These are phyloP conservation scores for Galerina sulciceps DNA, from an alignment of 768 basidiomycete species.

Conservation along the genomic window DNA sequence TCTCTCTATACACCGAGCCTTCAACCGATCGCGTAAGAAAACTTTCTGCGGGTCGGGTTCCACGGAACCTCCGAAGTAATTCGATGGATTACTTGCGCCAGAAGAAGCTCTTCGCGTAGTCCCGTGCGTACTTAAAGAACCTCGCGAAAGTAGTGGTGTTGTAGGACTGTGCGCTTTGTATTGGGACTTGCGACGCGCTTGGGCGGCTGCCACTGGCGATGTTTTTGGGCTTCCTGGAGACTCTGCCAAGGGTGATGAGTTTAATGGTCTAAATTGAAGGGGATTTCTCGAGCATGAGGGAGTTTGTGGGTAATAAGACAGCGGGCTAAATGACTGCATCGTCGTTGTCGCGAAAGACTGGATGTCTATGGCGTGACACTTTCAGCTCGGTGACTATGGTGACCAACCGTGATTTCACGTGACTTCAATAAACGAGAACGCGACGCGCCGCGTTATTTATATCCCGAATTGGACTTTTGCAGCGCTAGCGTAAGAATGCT, in stretches of 20 bases:
- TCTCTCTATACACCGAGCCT: conserved; percentile 64
- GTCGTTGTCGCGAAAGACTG: neutral
- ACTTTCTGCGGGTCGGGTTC: conserved; percentile 48
- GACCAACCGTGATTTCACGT: conserved; percentile 4
- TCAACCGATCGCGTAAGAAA: conserved; percentile 64
- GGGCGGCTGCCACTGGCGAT: conserved; percentile 49
- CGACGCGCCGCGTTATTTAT: neutral
- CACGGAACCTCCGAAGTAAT: neutral
- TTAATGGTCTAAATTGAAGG: conserved; percentile 38
- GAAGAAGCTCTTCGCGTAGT: conserved; percentile 3
- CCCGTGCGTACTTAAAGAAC: neutral
- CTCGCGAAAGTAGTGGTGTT: conserved; percentile 18
- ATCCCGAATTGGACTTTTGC: too few relatives aligned
- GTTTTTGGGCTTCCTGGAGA: conserved; percentile 41
- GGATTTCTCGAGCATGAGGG: conserved; percentile 33
- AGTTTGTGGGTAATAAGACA: conserved; percentile 35
- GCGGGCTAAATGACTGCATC: conserved; percentile 32
- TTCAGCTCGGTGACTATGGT: neutral
- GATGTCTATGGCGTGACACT: neutral
- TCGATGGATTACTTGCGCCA: neutral
- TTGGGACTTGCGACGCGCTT: conserved; percentile 57
- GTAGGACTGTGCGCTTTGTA: conserved; percentile 48
- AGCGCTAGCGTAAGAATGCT: too few relatives aligned
- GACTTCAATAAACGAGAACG: neutral
- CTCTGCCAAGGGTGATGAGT: conserved; percentile 55